phyloP scores from a whole-genome alignment of 352 stramenopile genomes.

The Pythium volutum region DNA sequence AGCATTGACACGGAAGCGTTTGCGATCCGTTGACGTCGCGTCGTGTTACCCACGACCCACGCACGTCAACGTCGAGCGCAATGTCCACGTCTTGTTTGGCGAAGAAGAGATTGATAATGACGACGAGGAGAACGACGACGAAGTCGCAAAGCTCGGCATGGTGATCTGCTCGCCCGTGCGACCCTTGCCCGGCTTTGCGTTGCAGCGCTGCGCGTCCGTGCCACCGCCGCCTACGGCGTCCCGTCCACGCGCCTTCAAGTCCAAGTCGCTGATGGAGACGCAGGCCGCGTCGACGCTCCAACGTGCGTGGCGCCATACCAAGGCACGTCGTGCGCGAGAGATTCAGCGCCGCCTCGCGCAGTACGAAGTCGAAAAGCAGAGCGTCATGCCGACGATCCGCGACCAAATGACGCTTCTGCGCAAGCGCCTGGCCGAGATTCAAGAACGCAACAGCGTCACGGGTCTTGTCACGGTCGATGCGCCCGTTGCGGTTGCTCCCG shows the following conservation, averaged over 20 bases:
- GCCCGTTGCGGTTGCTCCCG: background rate
- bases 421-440: slow-evolving; percentile 25
- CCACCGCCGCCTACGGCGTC: slow-evolving; percentile 13
- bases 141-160: slow-evolving; percentile 2
- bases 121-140: slow-evolving; percentile 14
- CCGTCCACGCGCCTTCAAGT: slow-evolving; percentile 12
- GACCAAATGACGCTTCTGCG: slow-evolving; percentile 27
- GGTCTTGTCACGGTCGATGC: background rate
- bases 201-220: slow-evolving; percentile 20
- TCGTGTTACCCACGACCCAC: background rate
- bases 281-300: slow-evolving; percentile 19
- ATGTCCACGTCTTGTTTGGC: slow-evolving; percentile 23
- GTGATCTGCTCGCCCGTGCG: background rate
- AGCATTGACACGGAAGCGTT: slow-evolving; percentile 24
- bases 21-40: slow-evolving; percentile 22
- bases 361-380: slow-evolving; percentile 27
- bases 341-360: slow-evolving; percentile 10
- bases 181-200: background rate
- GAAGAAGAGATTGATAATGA: slow-evolving; percentile 25
- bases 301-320: slow-evolving; percentile 14
- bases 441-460: slow-evolving; percentile 10
- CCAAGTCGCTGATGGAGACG: slow-evolving; percentile 6
- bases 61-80: slow-evolving; percentile 21
- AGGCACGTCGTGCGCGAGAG: slow-evolving; percentile 4
- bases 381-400: slow-evolving; percentile 32